Percentiles rank a stretch among this genome's conserved stretches.
Conservation (phyloP, 208 protist species). For the Balamuthia mandrillaris region DNA sequence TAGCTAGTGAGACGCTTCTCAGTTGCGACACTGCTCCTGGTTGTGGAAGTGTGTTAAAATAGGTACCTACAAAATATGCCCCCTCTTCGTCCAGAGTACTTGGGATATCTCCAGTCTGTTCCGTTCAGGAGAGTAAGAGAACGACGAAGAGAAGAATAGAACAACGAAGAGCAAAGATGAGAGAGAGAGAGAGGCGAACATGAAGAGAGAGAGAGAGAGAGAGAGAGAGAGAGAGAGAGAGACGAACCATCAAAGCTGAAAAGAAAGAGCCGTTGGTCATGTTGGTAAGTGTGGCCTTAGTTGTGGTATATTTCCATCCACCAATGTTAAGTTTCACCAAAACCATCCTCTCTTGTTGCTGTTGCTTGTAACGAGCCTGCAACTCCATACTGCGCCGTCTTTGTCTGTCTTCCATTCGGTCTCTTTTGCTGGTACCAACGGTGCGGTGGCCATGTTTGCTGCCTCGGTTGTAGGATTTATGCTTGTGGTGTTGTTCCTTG, state of each 20-base stretch:
- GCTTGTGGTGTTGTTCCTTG: too few species aligned
- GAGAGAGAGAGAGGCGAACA: not conserved
- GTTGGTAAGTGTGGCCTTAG: conserved; percentile 3
- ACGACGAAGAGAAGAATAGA: not conserved
- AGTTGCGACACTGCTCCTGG: too few species aligned
- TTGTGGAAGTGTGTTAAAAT: too few species aligned
- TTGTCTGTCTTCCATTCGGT: too few species aligned
- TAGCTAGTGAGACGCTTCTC: not conserved
- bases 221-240: not conserved
- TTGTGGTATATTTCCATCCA: not conserved
- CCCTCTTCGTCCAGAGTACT: not conserved
- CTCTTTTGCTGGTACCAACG: too few species aligned
- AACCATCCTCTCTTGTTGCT: not conserved
- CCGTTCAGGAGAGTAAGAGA: not conserved
- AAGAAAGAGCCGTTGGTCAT: not conserved
- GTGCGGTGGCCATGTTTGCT: too few species aligned
- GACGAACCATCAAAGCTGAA: not conserved
- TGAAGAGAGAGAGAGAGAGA: not conserved
- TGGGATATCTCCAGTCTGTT: not conserved
- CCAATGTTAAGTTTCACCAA: conserved; percentile 15
- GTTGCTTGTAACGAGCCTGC: too few species aligned
- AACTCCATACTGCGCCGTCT: too few species aligned
- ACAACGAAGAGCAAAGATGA: not conserved
- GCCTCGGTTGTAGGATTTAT: too few species aligned
- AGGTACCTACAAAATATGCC: not conserved